Conservation (phyloP, 2,329 filamentous ascomycete genomes). For the Apiospora hydei region DNA sequence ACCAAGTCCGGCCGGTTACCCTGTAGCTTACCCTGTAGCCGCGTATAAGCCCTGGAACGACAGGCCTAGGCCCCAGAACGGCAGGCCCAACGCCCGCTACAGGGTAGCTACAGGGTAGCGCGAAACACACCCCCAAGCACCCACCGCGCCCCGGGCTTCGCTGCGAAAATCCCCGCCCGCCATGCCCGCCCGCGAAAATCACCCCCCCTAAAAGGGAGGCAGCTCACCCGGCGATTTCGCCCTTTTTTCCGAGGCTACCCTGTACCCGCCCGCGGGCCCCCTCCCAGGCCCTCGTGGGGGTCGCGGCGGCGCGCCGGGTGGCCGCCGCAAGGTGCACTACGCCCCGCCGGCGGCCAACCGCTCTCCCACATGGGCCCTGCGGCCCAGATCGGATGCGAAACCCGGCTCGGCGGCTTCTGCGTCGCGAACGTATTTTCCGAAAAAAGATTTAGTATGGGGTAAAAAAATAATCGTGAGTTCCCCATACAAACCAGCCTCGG, state of each 20-base stretch:
- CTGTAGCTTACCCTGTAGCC: too few relatives aligned
- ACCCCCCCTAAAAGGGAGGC: not conserved
- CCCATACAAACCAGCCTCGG: not conserved
- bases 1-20: too few relatives aligned
- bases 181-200: not conserved
- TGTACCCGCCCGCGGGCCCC: not conserved
- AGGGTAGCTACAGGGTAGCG: too few relatives aligned
- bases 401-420: not conserved
- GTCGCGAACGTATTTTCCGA: not conserved
- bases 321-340: not conserved
- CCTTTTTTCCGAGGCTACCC: not conserved
- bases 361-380: not conserved
- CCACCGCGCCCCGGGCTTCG: too few relatives aligned
- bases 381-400: not conserved
- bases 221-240: slow-evolving; percentile 11
- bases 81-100: too few relatives aligned
- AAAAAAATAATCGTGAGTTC: slow-evolving; percentile 3
- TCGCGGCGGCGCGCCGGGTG: not conserved
- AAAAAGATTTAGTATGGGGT: not conserved
- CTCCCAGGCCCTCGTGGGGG: not conserved
- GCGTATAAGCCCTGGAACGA: too few relatives aligned
- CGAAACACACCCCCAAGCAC: too few relatives aligned
- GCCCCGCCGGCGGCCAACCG: too few relatives aligned
- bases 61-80: too few relatives aligned
- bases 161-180: too few relatives aligned